A percentile compares a stretch with the other conserved stretches of the same genome.
Conservation (phyloP, 352 stramenopile genomes). For the Globisporangium perplexum region DNA sequence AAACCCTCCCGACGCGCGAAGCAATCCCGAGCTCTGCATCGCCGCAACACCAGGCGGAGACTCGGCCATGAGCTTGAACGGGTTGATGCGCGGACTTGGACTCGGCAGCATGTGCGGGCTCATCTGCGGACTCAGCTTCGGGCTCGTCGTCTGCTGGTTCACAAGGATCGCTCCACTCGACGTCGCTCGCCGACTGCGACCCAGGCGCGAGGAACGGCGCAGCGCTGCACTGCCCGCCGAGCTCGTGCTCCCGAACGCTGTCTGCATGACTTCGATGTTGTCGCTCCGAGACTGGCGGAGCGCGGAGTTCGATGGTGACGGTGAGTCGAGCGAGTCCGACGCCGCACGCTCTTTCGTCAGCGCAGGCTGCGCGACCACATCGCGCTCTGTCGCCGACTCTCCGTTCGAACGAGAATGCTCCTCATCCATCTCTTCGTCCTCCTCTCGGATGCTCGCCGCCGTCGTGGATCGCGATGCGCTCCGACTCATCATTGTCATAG, state of each 20-base stretch:
- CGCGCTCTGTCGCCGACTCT: background rate
- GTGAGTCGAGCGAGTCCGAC: conserved; percentile 23
- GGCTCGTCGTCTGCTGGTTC: conserved; percentile 31
- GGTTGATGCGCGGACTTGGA: conserved; percentile 60
- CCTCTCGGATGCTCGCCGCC: conserved; percentile 50
- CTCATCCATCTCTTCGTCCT: conserved; percentile 44
- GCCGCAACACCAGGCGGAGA: conserved; percentile 20
- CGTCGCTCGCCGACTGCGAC: conserved; percentile 42
- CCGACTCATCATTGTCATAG: conserved; percentile 14
- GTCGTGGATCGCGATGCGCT: conserved; percentile 16
- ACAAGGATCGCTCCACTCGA: conserved; percentile 36
- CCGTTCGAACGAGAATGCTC: conserved; percentile 3
- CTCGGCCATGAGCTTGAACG: conserved; percentile 56
- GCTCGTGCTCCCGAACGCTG: conserved; percentile 50
- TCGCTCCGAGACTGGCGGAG: conserved; percentile 42
- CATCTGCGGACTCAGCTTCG: conserved; percentile 62
- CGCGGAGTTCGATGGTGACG: conserved; percentile 21
- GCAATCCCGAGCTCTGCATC: conserved; percentile 9
- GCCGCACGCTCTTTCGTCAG: conserved; percentile 23
- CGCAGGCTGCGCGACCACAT: no score
- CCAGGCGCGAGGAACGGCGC: conserved; percentile 48
- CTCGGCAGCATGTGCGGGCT: conserved; percentile 56
- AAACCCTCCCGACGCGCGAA: conserved; percentile 3
- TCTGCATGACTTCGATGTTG: conserved; percentile 68
- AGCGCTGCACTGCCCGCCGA: conserved; percentile 31